These are phyloP conservation scores for Ammopiptanthus mongolicus DNA, from an alignment of 306 rosid genomes.

Conservation along the genomic window DNA sequence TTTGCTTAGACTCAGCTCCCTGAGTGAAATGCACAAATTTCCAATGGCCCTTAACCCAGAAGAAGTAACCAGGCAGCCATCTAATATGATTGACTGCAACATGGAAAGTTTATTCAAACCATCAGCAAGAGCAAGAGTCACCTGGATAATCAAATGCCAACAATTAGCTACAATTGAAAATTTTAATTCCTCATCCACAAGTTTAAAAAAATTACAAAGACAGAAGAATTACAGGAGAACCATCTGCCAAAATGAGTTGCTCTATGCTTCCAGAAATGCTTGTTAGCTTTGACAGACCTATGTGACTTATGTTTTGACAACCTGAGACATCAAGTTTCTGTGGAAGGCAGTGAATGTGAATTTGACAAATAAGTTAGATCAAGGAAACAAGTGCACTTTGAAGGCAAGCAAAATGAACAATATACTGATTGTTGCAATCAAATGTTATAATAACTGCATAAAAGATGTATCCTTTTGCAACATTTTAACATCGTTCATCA, in stretches of 20 bases:
- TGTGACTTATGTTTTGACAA: constrained; percentile 65
- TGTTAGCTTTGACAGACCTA: constrained; percentile 62
- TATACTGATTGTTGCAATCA: not conserved
- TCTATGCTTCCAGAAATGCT: constrained; percentile 44
- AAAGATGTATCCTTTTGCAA: not conserved
- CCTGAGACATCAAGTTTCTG: constrained; percentile 90
- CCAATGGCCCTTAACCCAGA: constrained; percentile 81
- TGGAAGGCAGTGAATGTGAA: constrained; percentile 10
- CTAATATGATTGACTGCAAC: constrained; percentile 77
- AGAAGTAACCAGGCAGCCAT: constrained; percentile 58
- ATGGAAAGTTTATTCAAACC: constrained; percentile 57
- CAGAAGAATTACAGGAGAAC: constrained; percentile 66
- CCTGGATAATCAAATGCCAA: constrained; percentile 48
- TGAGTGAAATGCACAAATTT: constrained; percentile 55
- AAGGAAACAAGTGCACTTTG: not conserved
- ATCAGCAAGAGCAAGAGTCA: constrained; percentile 63
- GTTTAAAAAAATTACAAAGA: not conserved
- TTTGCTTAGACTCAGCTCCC: constrained; percentile 83
- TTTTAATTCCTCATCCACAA: not conserved
- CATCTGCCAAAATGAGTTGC: constrained; percentile 64
- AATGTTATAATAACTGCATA: not conserved
- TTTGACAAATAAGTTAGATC: constrained; percentile 11
- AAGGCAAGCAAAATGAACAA: not conserved
- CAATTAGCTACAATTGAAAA: constrained; percentile 6
- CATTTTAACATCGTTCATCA: not conserved